phyloP scores from a whole-genome alignment of 768 basidiomycete species.

The Amanita polypyramis region DNA sequence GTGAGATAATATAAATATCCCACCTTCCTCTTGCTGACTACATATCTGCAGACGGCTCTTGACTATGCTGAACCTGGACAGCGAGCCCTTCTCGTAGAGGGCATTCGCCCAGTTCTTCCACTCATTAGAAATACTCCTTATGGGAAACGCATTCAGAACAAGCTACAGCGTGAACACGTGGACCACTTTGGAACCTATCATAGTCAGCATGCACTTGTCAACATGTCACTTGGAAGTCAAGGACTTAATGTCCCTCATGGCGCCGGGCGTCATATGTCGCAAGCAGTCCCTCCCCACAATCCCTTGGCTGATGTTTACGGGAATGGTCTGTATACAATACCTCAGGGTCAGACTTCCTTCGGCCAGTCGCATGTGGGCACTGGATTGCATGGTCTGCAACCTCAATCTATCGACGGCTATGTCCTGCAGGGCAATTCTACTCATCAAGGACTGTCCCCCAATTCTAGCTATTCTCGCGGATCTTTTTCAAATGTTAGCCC shows the following conservation, averaged over 20 bases:
- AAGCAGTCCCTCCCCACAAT: constrained; percentile 43
- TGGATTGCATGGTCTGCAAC: constrained; percentile 51
- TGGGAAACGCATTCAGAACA: constrained; percentile 98
- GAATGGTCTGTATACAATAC: constrained; percentile 51
- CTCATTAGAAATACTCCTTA: constrained; percentile 99
- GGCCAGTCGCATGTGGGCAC: constrained; percentile 45
- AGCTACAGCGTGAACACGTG: constrained; percentile 89
- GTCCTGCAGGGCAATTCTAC: constrained; percentile 65
- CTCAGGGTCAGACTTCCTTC: constrained; percentile 42
- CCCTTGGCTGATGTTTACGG: constrained; percentile 59
- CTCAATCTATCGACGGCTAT: constrained; percentile 72
- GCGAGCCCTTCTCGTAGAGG: constrained; percentile 87
- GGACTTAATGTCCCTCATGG: constrained; percentile 35
- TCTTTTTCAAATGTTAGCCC: constrained; percentile 37
- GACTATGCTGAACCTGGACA: constrained; percentile 97
- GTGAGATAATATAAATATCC: constrained; percentile 4
- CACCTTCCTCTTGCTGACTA: not conserved
- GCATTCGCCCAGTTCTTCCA: constrained; percentile 96
- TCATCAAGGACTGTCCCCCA: constrained; percentile 51
- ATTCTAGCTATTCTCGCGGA: constrained; percentile 46
- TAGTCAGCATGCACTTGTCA: constrained; percentile 48
- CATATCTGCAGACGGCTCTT: constrained; percentile 66
- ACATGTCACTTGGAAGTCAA: constrained; percentile 47
- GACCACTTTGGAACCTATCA: constrained; percentile 55
- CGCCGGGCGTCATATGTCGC: constrained; percentile 47